A percentile compares a stretch with the other conserved stretches of the same genome.
phyloP scores from a whole-genome alignment of 78 protist genomes.

The Anaeramoeba ignava region DNA sequence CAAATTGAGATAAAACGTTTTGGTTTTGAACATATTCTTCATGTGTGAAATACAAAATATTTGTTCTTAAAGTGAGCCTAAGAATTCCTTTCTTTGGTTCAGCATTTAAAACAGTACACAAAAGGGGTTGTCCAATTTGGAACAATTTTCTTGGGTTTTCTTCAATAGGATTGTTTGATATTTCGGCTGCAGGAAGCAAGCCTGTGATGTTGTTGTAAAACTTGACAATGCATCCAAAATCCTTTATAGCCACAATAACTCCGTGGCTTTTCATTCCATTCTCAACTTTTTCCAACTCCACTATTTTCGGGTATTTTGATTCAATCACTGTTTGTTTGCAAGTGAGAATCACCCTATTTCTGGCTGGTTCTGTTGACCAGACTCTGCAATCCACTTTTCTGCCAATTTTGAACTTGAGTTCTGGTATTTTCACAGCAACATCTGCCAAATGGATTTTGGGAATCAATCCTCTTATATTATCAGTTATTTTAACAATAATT shows the following conservation, averaged over 20 bases:
- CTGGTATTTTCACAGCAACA: background rate
- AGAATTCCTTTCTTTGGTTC: background rate
- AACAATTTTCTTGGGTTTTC: background rate
- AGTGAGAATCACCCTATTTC: slow-evolving; percentile 6
- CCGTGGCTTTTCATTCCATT: background rate
- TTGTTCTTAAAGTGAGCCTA: background rate
- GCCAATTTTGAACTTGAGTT: background rate
- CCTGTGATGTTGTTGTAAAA: background rate
- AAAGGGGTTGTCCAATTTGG: background rate
- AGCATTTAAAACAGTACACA: background rate
- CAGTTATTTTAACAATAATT: slow-evolving; percentile 5
- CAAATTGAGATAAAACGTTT: background rate
- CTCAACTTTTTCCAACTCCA: background rate
- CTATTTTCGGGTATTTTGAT: slow-evolving; percentile 2
- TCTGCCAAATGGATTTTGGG: slow-evolving; percentile 12
- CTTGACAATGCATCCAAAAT: background rate
- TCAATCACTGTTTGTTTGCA: slow-evolving; percentile 7
- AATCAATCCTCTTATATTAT: slow-evolving; percentile 15
- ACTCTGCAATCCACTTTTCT: background rate
- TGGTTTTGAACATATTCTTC: background rate
- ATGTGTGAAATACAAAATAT: background rate
- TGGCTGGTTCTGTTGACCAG: background rate
- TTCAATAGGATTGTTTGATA: background rate
- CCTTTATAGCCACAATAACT: background rate
- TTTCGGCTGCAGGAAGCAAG: background rate